A percentile compares a stretch with the other conserved stretches of the same genome.
phyloP scores from a whole-genome alignment of 1,284 basidiomycete genomes.

The Trichosporon inkin region DNA sequence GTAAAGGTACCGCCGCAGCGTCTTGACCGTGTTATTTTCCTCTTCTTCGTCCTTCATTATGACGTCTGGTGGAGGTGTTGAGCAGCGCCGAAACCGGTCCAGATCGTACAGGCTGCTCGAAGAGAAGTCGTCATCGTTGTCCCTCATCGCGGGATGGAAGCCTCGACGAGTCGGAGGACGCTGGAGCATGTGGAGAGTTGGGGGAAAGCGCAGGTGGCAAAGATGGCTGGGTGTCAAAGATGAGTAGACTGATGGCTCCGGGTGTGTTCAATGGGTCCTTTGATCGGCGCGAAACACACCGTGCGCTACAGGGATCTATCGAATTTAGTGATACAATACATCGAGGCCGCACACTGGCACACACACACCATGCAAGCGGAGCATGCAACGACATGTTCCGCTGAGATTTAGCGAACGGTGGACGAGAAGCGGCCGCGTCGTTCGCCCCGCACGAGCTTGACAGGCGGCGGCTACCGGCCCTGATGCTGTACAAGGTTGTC shows the following conservation, averaged over 20 bases:
- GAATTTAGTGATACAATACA: slow-evolving; percentile 4
- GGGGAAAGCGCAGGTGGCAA: background rate
- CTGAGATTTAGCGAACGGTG: background rate
- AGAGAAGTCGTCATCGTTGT: background rate
- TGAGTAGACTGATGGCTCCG: background rate
- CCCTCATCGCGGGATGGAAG: background rate
- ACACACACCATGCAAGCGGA: background rate
- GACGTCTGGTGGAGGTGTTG: slow-evolving; percentile 3
- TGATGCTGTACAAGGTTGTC: too few relatives aligned
- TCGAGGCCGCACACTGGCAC: background rate
- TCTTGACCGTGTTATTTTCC: background rate
- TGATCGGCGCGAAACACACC: slow-evolving; percentile 3
- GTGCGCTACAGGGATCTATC: background rate
- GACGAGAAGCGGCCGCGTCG: background rate
- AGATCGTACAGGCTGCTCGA: background rate
- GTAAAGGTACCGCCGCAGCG: background rate
- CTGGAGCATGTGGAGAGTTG: background rate
- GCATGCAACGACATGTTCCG: background rate
- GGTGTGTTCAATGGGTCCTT: background rate
- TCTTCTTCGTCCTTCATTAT: slow-evolving; percentile 3
- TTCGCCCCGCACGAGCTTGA: background rate
- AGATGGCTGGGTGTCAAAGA: slow-evolving; percentile 1
- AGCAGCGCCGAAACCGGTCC: background rate
- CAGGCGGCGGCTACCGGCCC: background rate
- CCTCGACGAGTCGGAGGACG: slow-evolving; percentile 1